These are phyloP conservation scores for Microsporum audouinii DNA, from an alignment of 2,329 filamentous ascomycete species.

Conservation along the genomic window DNA sequence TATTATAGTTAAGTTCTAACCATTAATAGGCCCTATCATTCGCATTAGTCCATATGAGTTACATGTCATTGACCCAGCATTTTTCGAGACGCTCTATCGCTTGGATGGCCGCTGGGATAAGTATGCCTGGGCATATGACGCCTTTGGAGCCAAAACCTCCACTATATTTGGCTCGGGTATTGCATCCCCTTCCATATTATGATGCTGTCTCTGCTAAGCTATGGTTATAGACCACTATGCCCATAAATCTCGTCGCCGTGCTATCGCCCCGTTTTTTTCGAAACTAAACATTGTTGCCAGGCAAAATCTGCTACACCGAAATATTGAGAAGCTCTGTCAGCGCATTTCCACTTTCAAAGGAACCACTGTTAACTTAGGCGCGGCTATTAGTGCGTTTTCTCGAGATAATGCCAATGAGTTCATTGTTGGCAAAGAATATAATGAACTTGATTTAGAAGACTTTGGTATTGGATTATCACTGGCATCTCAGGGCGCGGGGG, in stretches of 20 bases:
- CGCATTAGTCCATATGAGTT: slow-evolving; percentile 18
- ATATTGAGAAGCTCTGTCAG: not conserved
- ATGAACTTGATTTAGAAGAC: slow-evolving; percentile 13
- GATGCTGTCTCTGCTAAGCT: not conserved
- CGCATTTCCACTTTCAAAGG: not conserved
- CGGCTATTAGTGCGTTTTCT: slow-evolving; percentile 6
- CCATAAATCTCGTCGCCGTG: slow-evolving; percentile 22
- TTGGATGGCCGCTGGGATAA: not conserved
- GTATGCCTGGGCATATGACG: not conserved
- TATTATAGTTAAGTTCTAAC: not conserved
- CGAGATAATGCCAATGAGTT: slow-evolving; percentile 14
- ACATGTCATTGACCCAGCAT: slow-evolving; percentile 15
- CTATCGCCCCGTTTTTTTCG: slow-evolving; percentile 24
- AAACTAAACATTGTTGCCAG: not conserved
- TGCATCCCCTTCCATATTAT: not conserved
- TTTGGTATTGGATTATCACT: slow-evolving; percentile 11
- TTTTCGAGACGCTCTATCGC: not conserved
- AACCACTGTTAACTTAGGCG: not conserved
- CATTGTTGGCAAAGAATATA: slow-evolving; percentile 13
- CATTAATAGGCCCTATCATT: slow-evolving; percentile 15
- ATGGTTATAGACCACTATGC: slow-evolving; percentile 17
- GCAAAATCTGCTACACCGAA: not conserved
- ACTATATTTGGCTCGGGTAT: slow-evolving; percentile 5
- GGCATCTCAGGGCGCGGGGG: slow-evolving; percentile 1
- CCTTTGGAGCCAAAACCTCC: slow-evolving; percentile 4